Evolutionary conservation across 2,329 filamentous ascomycete genomes (phyloP).

Genomic region (Cadophora gregata): DNA sequence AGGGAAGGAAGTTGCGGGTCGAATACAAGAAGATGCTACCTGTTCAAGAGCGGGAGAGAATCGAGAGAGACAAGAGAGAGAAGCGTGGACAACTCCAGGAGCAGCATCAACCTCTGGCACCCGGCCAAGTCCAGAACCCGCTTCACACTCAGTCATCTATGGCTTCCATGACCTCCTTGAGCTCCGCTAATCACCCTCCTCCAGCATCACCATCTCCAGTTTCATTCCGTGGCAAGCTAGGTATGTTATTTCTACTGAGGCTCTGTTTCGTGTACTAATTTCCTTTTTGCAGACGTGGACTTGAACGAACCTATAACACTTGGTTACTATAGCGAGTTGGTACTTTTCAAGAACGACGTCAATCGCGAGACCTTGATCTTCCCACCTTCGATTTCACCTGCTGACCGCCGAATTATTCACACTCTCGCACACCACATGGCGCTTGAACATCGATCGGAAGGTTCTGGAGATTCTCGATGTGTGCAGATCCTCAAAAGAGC

Average conservation of each 20-base stretch:
- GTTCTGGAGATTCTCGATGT: conserved; percentile 84
- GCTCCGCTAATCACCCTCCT: conserved; percentile 58
- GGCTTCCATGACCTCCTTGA: conserved; percentile 65
- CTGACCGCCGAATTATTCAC: conserved; percentile 88
- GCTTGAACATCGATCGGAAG: conserved; percentile 87
- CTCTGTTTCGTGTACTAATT: conserved; percentile 27
- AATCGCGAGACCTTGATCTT: conserved; percentile 83
- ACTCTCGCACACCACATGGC: conserved; percentile 95
- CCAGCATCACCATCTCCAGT: conserved; percentile 44
- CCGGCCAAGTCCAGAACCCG: conserved; percentile 50
- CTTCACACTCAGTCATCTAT: conserved; percentile 87
- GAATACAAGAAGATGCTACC: conserved; percentile 99
- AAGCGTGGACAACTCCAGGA: conserved; percentile 95
- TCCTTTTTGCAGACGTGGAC: conserved; percentile 70
- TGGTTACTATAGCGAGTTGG: conserved; percentile 87
- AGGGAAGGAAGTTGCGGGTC: conserved; percentile 91
- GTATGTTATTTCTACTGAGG: conserved; percentile 26
- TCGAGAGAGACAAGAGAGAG: conserved; percentile 96
- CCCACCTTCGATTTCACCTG: conserved; percentile 77
- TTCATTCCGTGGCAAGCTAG: conserved; percentile 38
- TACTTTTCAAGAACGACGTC: conserved; percentile 84
- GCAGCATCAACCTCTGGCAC: conserved; percentile 78
- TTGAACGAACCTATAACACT: conserved; percentile 90
- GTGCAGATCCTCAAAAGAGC: conserved; percentile 84
- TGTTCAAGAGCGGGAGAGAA: conserved; percentile 89